Conservation (phyloP, 75 land plant genomes). For the Chamaecyparis obtusa region DNA sequence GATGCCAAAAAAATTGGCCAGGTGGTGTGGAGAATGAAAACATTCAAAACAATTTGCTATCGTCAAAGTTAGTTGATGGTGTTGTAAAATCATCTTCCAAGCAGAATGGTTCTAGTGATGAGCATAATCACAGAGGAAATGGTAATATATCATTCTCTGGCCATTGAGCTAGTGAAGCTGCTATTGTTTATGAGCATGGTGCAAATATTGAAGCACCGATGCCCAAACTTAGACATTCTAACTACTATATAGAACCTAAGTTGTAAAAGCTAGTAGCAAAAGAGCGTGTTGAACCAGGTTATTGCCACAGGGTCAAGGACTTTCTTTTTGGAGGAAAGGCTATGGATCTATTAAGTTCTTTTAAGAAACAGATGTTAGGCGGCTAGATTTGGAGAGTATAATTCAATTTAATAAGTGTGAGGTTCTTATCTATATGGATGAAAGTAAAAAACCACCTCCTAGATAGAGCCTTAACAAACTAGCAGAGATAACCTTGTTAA, state of each 20-base stretch:
- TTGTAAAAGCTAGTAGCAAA: constrained; percentile 89
- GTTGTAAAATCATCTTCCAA: constrained; percentile 20
- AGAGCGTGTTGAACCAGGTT: constrained; percentile 91
- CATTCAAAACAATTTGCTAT: background rate
- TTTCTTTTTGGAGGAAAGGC: constrained; percentile 86
- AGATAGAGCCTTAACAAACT: constrained; percentile 97
- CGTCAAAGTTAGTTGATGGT: background rate
- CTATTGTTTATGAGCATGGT: constrained; percentile 90
- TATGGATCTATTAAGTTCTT: constrained; percentile 82
- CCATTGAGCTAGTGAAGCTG: constrained; percentile 84
- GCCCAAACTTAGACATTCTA: constrained; percentile 86
- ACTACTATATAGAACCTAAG: constrained; percentile 87
- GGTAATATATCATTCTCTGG: constrained; percentile 67
- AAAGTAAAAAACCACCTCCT: constrained; percentile 85
- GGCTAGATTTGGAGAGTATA: constrained; percentile 87
- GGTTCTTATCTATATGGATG: constrained; percentile 95
- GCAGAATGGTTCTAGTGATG: constrained; percentile 46
- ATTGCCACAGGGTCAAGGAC: constrained; percentile 67
- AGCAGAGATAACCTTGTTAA: constrained; percentile 87
- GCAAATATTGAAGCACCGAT: constrained; percentile 83
- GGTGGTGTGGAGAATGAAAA: constrained; percentile 18
- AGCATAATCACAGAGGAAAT: constrained; percentile 49
- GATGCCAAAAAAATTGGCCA: constrained; percentile 20
- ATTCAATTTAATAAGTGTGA: constrained; percentile 94
- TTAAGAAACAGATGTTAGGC: constrained; percentile 93